Conservation (phyloP, 805 yeast genomes). For the Barnettozyma siamensis region DNA sequence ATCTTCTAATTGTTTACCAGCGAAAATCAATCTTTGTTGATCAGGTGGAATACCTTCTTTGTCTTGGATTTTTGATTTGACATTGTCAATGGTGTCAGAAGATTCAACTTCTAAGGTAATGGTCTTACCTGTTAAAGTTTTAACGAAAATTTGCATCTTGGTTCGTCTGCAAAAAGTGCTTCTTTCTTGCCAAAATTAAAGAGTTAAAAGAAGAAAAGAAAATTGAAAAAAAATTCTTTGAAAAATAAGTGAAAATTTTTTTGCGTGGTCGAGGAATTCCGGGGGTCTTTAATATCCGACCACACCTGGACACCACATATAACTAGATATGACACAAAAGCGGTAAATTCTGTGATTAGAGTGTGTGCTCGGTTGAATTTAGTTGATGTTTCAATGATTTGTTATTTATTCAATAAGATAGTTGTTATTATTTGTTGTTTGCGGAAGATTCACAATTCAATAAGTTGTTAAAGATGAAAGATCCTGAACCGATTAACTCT, state of each 20-base stretch:
- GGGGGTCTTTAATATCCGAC: background rate
- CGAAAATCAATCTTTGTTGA: conserved; percentile 95
- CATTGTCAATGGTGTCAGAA: conserved; percentile 95
- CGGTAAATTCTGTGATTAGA: no score
- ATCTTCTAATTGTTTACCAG: conserved; percentile 95
- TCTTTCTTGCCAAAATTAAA: conserved; percentile 18
- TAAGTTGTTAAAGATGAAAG: no score
- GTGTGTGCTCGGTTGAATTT: no score
- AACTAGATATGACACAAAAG: background rate
- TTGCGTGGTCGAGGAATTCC: background rate
- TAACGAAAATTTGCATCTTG: conserved; percentile 94
- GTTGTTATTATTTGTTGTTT: no score
- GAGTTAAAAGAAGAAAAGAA: conserved; percentile 5
- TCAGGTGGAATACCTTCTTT: conserved; percentile 98
- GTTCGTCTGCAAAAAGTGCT: conserved; percentile 40
- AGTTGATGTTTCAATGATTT: no score
- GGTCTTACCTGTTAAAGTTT: conserved; percentile 99
- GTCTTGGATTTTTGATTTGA: conserved; percentile 94
- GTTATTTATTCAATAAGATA: no score
- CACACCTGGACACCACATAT: conserved; percentile 8
- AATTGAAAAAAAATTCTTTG: background rate
- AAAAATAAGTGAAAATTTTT: background rate
- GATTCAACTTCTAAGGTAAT: conserved; percentile 98
- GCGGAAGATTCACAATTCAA: no score
- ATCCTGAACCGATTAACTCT: no score